These are phyloP conservation scores for Tripterygium wilfordii DNA, from an alignment of 177 flowering plant species.

Conservation along the genomic window DNA sequence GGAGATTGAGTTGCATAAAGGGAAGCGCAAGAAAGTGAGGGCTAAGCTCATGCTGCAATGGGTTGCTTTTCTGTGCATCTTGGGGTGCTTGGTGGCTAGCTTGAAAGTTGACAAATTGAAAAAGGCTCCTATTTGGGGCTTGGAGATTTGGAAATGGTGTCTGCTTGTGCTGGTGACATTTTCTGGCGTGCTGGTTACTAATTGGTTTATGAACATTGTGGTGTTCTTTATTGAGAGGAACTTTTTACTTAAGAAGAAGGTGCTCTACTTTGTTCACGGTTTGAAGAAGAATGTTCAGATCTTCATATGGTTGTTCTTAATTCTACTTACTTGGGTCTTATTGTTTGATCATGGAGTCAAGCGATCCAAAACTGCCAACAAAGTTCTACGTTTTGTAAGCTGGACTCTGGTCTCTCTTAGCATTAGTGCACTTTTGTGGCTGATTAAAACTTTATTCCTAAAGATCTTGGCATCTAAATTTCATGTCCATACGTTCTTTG, in stretches of 20 bases:
- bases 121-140: conserved; percentile 27
- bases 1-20: conserved; percentile 15
- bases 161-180: conserved; percentile 48
- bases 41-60: conserved; percentile 30
- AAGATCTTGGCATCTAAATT: conserved; percentile 51
- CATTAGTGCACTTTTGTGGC: conserved; percentile 51
- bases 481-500: conserved; percentile 57
- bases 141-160: conserved; percentile 66
- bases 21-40: conserved; percentile 26
- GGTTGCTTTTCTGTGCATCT: conserved; percentile 20
- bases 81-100: conserved; percentile 34
- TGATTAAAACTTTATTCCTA: conserved; percentile 42
- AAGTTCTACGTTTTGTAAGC: conserved; percentile 29
- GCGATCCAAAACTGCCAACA: conserved; percentile 19
- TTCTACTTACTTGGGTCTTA: conserved; percentile 51
- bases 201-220: conserved; percentile 34
- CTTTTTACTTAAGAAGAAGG: conserved; percentile 51
- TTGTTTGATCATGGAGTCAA: conserved; percentile 33
- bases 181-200: conserved; percentile 44
- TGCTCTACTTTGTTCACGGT: conserved; percentile 57
- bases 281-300: conserved; percentile 51
- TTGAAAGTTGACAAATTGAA: conserved; percentile 22
- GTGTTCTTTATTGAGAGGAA: conserved; percentile 59
- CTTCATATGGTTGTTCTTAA: conserved; percentile 44
- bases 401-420: conserved; percentile 38